A percentile compares a stretch with the other conserved stretches of the same genome.
Evolutionary conservation across 2,329 filamentous ascomycete genomes (phyloP).

Genomic region (Trichoderma sp.): DNA sequence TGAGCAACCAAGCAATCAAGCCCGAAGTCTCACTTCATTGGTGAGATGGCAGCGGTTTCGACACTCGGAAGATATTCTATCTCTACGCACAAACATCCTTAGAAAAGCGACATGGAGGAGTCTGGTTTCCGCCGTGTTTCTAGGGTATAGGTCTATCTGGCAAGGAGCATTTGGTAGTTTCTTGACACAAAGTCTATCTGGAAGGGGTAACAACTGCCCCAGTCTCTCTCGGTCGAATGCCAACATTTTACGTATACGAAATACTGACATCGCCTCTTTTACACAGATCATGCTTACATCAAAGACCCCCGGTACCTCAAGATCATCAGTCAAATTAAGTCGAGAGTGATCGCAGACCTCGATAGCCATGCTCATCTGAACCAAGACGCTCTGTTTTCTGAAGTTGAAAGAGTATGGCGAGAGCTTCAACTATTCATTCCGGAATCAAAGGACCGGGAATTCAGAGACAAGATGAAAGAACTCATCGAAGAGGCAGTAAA

Average conservation of each 20-base stretch:
- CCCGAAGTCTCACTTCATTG: too few relatives aligned
- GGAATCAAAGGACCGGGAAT: neutral
- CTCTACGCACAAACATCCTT: neutral
- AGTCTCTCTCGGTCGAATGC: too few relatives aligned
- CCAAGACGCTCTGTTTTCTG: too few relatives aligned
- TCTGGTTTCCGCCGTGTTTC: neutral
- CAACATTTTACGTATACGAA: too few relatives aligned
- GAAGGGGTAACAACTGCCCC: neutral
- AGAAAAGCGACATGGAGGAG: neutral
- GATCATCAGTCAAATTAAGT: conserved; percentile 13
- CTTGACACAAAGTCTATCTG: neutral
- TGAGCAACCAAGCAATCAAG: neutral
- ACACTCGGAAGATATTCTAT: neutral
- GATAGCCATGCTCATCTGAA: too few relatives aligned
- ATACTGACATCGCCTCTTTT: neutral
- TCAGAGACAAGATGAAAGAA: neutral
- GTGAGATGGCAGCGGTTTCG: too few relatives aligned
- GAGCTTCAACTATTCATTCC: too few relatives aligned
- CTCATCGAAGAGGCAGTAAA: neutral
- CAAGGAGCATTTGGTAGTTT: neutral
- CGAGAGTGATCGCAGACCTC: too few relatives aligned
- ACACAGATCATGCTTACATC: neutral
- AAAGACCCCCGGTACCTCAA: neutral
- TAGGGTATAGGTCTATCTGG: neutral
- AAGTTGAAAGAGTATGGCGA: too few relatives aligned